These are phyloP conservation scores for Irpex rosettiformis DNA, from an alignment of 1,284 basidiomycete species.

Conservation along the genomic window DNA sequence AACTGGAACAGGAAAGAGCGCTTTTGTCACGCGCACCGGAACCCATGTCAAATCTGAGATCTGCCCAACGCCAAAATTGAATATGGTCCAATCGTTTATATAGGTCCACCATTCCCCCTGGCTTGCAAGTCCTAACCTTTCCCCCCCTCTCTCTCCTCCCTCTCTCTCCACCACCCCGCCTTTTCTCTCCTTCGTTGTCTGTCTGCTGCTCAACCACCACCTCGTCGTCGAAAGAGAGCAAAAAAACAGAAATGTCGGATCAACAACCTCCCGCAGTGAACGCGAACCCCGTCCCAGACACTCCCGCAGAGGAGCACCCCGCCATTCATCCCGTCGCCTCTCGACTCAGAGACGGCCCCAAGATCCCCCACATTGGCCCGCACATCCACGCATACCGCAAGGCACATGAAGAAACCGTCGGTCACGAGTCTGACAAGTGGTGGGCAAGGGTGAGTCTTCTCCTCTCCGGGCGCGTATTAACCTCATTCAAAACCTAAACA, in stretches of 20 bases:
- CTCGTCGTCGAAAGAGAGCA: background rate
- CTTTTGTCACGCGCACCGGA: background rate
- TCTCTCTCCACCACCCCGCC: background rate
- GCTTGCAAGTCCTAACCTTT: background rate
- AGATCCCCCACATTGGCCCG: slow-evolving; percentile 75
- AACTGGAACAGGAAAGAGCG: no score
- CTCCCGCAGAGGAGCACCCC: slow-evolving; percentile 2
- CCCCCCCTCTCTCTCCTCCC: background rate
- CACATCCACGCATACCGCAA: slow-evolving; percentile 66
- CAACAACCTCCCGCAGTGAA: background rate
- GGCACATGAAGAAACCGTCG: slow-evolving; percentile 67
- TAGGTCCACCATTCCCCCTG: background rate
- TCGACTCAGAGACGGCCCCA: slow-evolving; percentile 55
- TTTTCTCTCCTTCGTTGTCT: background rate
- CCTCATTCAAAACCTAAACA: background rate
- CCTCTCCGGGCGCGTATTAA: background rate
- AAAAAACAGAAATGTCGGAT: background rate
- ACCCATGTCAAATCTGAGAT: background rate
- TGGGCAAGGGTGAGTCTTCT: slow-evolving; percentile 71
- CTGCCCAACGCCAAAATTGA: background rate
- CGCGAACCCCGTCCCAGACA: background rate
- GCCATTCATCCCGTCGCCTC: slow-evolving; percentile 63
- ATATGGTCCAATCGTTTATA: background rate
- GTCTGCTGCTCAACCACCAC: background rate
- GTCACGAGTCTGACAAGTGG: slow-evolving; percentile 77